Percentiles rank a stretch among this genome's conserved stretches.
These are phyloP conservation scores for Colletotrichum liaoningense DNA, from an alignment of 2,329 filamentous ascomycete species.

Conservation along the genomic window DNA sequence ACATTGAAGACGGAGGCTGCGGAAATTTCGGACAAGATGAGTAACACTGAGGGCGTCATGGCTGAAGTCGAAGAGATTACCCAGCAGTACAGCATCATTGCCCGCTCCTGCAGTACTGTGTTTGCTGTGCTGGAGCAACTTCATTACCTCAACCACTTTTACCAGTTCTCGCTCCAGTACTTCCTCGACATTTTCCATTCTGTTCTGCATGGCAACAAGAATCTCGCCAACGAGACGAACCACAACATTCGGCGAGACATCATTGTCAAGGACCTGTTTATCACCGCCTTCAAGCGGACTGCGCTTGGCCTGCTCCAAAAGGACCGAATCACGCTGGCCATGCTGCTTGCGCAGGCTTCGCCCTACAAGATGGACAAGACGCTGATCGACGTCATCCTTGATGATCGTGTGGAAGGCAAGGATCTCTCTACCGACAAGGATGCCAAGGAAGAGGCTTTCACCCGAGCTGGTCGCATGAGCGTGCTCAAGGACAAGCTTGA, in stretches of 20 bases:
- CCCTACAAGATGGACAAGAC: conserved; percentile 95
- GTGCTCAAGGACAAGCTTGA: conserved; percentile 80
- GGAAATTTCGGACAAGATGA: conserved; percentile 96
- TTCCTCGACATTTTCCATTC: conserved; percentile 98
- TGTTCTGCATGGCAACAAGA: conserved; percentile 85
- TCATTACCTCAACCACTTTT: conserved; percentile 98
- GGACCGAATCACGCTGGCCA: conserved; percentile 92
- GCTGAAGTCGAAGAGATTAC: conserved; percentile 97
- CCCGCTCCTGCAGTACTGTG: conserved; percentile 94
- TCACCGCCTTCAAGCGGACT: conserved; percentile 93
- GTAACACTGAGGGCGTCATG: conserved; percentile 98
- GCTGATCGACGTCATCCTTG: conserved; percentile 87
- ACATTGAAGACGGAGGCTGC: conserved; percentile 97
- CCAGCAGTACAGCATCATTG: conserved; percentile 91
- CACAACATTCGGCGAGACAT: conserved; percentile 85
- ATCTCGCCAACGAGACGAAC: conserved; percentile 76
- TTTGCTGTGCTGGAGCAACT: conserved; percentile 97
- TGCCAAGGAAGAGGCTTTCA: conserved; percentile 75
- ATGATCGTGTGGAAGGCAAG: conserved; percentile 78
- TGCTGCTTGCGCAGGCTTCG: conserved; percentile 95
- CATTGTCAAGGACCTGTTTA: conserved; percentile 91
- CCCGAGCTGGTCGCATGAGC: conserved; percentile 74
- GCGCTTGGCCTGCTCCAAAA: conserved; percentile 92
- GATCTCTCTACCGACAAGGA: conserved; percentile 80
- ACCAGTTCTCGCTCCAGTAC: conserved; percentile 98